Base-by-base conservation (phyloP, 192 early-diverging fungal genomes). In the Backusella sp. region DNA sequence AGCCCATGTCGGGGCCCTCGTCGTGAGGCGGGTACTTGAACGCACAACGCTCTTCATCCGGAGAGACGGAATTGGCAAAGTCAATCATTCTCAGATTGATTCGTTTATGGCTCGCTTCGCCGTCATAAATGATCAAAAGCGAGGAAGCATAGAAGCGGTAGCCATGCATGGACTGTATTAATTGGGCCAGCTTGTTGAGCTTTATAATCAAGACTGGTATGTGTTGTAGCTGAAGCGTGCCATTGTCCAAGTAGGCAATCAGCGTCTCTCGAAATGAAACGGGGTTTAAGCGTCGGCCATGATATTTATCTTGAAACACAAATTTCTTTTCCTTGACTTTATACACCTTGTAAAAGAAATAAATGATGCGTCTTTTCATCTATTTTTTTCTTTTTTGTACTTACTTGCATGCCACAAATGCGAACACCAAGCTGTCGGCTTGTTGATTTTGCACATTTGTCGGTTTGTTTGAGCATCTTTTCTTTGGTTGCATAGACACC, bases 351-450 rank as follows among this genome's bases (percentile, higher is more conserved):
- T 8, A 56, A 56, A 23, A 59, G 8, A 59, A 23, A 76, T 23
- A 19, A 12, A 36, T 39, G 26, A 4, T 76, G 19, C 21, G 23
- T 53, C 12, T n/a, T 53, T 30, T 34, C 41, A 62, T 42, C n/a
- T 30, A n/a, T 62, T 46, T 8, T n/a, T 49, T 69, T 19, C 11
- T 15, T 9, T 62, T 82, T 26, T 65, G 6, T 36, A 37, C 44
- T 80, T 80, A 93, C 94, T 89, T 99, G 98, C 95, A 99, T 95
- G 9, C 98, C 97, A 80, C 98, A 99, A 68, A 99, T 95, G 0
- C 97, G 89, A 68, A 98, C 95, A 6, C 98, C 98, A 30, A 98
- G 87, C 53, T 89, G 86, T 78, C 93, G 92, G 82, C 95, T 96
- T 8, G 98, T 99, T 9, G 95, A 94, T 49, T 87, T 85, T 73